Percentiles rank a stretch among this genome's conserved stretches.
Evolutionary conservation across 2,329 filamentous ascomycete genomes (phyloP).

Genomic region (Colletotrichum viniferum): DNA sequence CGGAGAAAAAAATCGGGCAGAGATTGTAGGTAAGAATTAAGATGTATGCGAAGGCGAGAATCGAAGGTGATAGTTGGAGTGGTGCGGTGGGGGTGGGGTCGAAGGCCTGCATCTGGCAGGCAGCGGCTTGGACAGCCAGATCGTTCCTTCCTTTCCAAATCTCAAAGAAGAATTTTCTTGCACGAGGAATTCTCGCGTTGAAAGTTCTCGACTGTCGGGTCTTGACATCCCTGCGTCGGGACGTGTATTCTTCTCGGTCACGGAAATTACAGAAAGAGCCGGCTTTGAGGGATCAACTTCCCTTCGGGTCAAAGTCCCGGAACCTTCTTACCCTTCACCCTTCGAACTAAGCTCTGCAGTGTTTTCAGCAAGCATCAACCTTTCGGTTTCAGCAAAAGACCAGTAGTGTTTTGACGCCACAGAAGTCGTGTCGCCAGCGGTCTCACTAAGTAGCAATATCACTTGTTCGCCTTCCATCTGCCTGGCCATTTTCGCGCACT

Average conservation of each 20-base stretch:
- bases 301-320: neutral
- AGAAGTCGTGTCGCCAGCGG: rapidly evolving
- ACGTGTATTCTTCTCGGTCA: rapidly evolving
- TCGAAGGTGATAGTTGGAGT: too few species aligned
- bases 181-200: neutral
- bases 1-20: too few species aligned
- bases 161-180: too few species aligned
- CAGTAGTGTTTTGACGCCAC: rapidly evolving
- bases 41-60: too few species aligned
- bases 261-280: rapidly evolving
- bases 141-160: too few species aligned
- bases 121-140: too few species aligned
- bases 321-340: neutral
- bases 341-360: rapidly evolving
- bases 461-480: neutral
- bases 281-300: neutral
- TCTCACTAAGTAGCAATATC: neutral
- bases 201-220: rapidly evolving
- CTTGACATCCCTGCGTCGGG: rapidly evolving
- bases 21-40: too few species aligned
- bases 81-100: too few species aligned
- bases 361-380: rapidly evolving
- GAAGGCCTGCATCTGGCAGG: too few species aligned
- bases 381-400: neutral
- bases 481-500: neutral